A percentile compares a stretch with the other conserved stretches of the same genome.
Conservation (phyloP, 1,284 basidiomycete species). For the Moesziomyces parantarcticus region DNA sequence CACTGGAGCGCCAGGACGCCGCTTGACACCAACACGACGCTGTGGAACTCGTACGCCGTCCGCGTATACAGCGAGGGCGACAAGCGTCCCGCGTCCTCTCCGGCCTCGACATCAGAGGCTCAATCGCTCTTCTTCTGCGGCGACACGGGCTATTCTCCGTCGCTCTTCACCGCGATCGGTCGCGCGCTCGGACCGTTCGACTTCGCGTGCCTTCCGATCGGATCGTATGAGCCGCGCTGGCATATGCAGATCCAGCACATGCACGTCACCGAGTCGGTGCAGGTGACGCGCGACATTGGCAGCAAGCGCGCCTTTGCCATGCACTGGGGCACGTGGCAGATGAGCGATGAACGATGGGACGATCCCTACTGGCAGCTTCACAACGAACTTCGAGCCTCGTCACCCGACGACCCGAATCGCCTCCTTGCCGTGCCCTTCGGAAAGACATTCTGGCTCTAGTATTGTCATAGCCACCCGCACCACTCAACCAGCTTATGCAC, state of each 20-base stretch:
- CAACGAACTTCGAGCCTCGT: slow-evolving; percentile 27
- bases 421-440: slow-evolving; percentile 52
- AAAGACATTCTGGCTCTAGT: slow-evolving; percentile 33
- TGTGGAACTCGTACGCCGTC: slow-evolving; percentile 67
- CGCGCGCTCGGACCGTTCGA: slow-evolving; percentile 69
- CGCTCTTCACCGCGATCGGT: slow-evolving; percentile 69
- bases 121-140: slow-evolving; percentile 69
- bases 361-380: slow-evolving; percentile 50
- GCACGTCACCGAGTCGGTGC: slow-evolving; percentile 51
- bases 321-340: slow-evolving; percentile 71
- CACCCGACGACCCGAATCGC: slow-evolving; percentile 11
- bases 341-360: slow-evolving; percentile 67
- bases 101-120: slow-evolving; percentile 6
- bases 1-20: slow-evolving; percentile 71
- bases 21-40: slow-evolving; percentile 70
- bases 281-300: slow-evolving; percentile 55
- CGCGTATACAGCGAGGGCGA: slow-evolving; percentile 24
- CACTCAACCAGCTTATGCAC: background rate
- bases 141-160: slow-evolving; percentile 68
- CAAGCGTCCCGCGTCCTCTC: slow-evolving; percentile 1
- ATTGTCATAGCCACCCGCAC: too few species aligned
- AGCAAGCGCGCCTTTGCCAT: slow-evolving; percentile 65
- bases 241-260: slow-evolving; percentile 61
- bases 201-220: slow-evolving; percentile 70
- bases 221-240: slow-evolving; percentile 65